Base-by-base conservation (phyloP, 345 rosid species). In the Stellera chamaejasme region DNA sequence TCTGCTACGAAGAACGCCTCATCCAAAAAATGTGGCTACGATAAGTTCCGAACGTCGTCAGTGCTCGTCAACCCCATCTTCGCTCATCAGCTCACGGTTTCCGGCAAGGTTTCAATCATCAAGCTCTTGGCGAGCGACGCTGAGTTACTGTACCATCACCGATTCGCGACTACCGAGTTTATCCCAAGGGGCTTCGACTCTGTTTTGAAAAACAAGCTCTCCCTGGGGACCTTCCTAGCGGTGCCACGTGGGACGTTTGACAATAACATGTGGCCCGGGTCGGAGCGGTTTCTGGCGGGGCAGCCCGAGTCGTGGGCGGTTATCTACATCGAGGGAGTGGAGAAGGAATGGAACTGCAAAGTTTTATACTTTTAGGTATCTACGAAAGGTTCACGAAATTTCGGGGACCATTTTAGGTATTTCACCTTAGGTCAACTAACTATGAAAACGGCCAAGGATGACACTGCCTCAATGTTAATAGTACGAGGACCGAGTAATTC, bases 271-370 rank as follows among this genome's bases (percentile, higher is more conserved):
- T 85, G 93, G 99, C 56, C 75, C 26, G 96, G 97, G 55, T 48
- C 78, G 27, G 88, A 70, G 10, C 47, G 59, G 27, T 94, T 94
- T 39, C 60, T 90, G 2, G 69, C 80, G n/a, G 65, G 80, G 52
- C 87, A 90, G 32, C 95, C 99, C 5, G 83, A 77, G 58, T 84
- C 96, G 10, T 90, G 97, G 99, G 92, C 92, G 0, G 79, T 90
- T 25, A 56, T 90, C 16, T 85, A 95, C 56, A 79, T 87, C 8
- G n/a, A n/a, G n/a, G n/a, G n/a, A n/a, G n/a, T n/a, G n/a, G n/a
- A n/a, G n/a, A n/a, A n/a, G n/a, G n/a, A n/a, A n/a, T 93, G 97
- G 99, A 87, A 90, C 74, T 77, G 81, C 13, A 83, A 66, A 68
- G 96, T n/a, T n/a, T n/a, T n/a, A n/a, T n/a, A n/a, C n/a, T n/a